Evolutionary conservation across 192 early-diverging fungal genomes (phyloP).

Genomic region (Gigaspora rosea): DNA sequence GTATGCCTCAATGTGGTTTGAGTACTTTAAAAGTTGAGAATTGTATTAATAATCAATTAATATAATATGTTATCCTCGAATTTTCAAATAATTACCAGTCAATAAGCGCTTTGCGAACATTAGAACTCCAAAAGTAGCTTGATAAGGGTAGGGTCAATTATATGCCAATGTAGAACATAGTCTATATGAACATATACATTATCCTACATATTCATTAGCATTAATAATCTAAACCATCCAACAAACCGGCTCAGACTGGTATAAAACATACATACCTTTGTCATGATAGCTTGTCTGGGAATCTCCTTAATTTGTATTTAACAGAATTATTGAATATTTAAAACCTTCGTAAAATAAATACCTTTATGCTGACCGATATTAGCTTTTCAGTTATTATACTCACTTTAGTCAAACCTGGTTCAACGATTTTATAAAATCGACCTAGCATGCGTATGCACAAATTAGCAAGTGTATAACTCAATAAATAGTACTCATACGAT

Average conservation of each 20-base stretch:
- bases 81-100: conserved; percentile 61
- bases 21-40: conserved; percentile 46
- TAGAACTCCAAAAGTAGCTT: conserved; percentile 79
- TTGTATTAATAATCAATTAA: background rate
- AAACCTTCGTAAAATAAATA: background rate
- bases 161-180: conserved; percentile 84
- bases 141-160: conserved; percentile 79
- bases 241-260: background rate
- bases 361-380: conserved; percentile 48
- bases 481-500: background rate
- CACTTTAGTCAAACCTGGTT: conserved; percentile 59
- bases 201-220: conserved; percentile 46
- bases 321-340: no score
- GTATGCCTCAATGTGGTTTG: conserved; percentile 89
- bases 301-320: conserved; percentile 54
- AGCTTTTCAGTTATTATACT: conserved; percentile 53
- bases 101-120: conserved; percentile 76
- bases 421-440: conserved; percentile 47
- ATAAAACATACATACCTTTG: conserved; percentile 55
- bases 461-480: no score
- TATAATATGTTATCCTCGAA: background rate
- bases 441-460: background rate
- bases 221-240: no score
- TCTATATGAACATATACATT: conserved; percentile 83
- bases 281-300: conserved; percentile 74